Evolutionary conservation across 2,329 filamentous ascomycete genomes (phyloP).

Genomic region (Exophiala phaeomuriformis): DNA sequence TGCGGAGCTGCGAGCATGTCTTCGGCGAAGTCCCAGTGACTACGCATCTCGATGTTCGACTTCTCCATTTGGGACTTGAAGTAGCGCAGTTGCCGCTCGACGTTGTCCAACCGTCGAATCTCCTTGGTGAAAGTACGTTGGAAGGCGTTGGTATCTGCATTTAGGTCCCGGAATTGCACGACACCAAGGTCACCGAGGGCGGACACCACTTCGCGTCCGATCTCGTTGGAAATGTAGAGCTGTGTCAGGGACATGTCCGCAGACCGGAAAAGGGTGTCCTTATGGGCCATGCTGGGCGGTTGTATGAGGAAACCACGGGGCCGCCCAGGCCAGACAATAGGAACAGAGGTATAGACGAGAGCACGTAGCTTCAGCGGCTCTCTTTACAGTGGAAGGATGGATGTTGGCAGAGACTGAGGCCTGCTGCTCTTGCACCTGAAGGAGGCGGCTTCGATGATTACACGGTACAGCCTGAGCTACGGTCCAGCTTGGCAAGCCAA

Average conservation of each 20-base stretch:
- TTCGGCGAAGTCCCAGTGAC: conserved; percentile 75
- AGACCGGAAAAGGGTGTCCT: conserved; percentile 98
- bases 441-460: conserved; percentile 10
- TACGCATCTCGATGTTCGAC: conserved; percentile 73
- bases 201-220: conserved; percentile 93
- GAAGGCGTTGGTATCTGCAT: conserved; percentile 86
- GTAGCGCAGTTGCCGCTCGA: conserved; percentile 93
- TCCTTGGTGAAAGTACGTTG: conserved; percentile 97
- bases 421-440: conserved; percentile 5
- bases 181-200: conserved; percentile 91
- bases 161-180: conserved; percentile 97
- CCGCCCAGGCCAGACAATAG: conserved; percentile 24
- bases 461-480: conserved; percentile 1
- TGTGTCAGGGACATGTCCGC: conserved; percentile 99
- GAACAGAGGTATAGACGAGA: background rate
- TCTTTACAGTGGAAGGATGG: background rate
- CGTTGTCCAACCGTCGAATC: conserved; percentile 94
- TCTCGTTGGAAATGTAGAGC: conserved; percentile 98
- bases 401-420: conserved; percentile 13
- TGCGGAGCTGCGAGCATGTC: conserved; percentile 80
- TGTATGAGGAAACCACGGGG: conserved; percentile 4
- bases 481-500: conserved; percentile 9
- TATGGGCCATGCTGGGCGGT: conserved; percentile 47
- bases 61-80: conserved; percentile 97
- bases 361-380: conserved; percentile 12